These are phyloP conservation scores for Skeletonema tropicum DNA, from an alignment of 108 stramenopile species.

Conservation along the genomic window DNA sequence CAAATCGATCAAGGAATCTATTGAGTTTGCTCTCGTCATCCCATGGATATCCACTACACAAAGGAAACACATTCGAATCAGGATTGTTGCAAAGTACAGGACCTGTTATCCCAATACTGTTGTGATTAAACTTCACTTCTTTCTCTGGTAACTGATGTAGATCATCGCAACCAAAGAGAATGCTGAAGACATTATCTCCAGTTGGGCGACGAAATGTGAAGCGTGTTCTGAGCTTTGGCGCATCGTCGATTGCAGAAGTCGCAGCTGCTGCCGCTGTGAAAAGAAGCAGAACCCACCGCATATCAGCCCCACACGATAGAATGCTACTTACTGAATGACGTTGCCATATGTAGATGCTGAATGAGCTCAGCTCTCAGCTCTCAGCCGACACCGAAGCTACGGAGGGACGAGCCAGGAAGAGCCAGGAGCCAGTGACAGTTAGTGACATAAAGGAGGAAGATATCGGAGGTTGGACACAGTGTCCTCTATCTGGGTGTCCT, in stretches of 20 bases:
- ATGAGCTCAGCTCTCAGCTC: no score
- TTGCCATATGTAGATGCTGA: no score
- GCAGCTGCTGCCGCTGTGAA: not conserved
- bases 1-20: not conserved
- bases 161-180: conserved; percentile 7
- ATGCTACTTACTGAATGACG: no score
- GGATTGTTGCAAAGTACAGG: not conserved
- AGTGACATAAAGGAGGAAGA: no score
- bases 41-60: not conserved
- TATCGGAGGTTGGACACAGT: no score
- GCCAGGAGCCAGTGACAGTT: no score
- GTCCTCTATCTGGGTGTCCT: no score
- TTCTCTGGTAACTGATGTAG: not conserved
- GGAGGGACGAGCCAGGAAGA: no score
- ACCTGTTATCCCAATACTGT: not conserved
- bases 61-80: not conserved
- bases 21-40: not conserved
- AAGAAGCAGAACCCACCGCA: not conserved
- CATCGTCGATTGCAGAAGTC: not conserved
- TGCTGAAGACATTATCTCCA: conserved; percentile 16
- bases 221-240: conserved; percentile 8
- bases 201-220: conserved; percentile 18
- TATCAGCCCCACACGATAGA: not conserved
- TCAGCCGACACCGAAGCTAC: no score
- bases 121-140: not conserved